Base-by-base conservation (phyloP, 1,139 yeast genomes). In the Sugiyamaella sp. region DNA sequence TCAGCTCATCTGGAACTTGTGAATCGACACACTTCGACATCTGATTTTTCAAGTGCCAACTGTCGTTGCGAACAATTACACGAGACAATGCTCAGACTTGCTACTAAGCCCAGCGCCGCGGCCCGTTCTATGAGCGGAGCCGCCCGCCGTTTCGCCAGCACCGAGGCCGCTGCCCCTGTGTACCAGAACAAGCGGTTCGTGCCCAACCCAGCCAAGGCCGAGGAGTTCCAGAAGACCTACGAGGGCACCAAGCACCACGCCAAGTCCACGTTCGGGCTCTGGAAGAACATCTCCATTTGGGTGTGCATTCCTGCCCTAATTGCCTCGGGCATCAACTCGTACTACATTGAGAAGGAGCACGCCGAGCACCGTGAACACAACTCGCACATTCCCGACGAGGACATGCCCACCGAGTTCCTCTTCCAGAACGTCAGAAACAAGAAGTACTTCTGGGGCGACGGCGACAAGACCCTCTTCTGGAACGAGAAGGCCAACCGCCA, bases 381-480 rank as follows among this genome's bases (percentile, higher is more conserved):
- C 67, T 89, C 87, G 68, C 78, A 89, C 58, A 64, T 67, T 37
- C 66, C 73, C 44, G 97, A 90, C 72, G 95, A 86, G 64, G 96
- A 90, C 72, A 87, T 96, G 90, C 97, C 97, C 67, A 77, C 74
- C 60, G 95, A 86, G 75, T 89, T 88, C 78, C 93, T 85, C 63
- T 93, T 84, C 82, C 91, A 86, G 79, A 91, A 93, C 80, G 74
- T 89, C 67, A 88, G 98, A 82, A 73, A 73, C 69, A 85, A 83
- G 74, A 86, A 87, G 60, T 73, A 81, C 82, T 91, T 89, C 85
- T 93, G 98, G 98, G 98, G 98, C 70, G 91, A 93, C 71, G 98
- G 99, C 71, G 96, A 90, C 80, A 85, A 89, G 81, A 89, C 98
- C 61, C 78, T 87, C 71, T 93, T 93, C 86, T 93, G 99, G 99